Evolutionary conservation across 768 basidiomycete genomes (phyloP), one percentile per base, ranked within the genome.

Genomic region (Leccinum obscurum): DNA sequence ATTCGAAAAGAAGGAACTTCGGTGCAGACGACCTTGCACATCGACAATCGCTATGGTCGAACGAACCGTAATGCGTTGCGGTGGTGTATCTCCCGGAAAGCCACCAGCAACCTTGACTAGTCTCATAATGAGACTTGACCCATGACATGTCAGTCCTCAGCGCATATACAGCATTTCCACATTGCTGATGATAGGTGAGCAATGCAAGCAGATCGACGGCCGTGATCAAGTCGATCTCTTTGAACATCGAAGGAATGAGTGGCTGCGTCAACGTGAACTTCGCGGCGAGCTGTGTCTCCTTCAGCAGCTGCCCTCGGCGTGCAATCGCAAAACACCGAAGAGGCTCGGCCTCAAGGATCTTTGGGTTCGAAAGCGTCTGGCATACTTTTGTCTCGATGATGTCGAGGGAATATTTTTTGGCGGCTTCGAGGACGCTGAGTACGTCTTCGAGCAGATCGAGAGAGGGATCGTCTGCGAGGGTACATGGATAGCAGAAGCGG

Each of bases 401-500:
- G 20, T 22, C 20, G 10, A 46, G 44, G 44, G 44, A 46, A 22
- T 46, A 46, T 46, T 46, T 46, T 46, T 46, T 46, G 44, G 44
- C 44, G 3, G 44, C 44, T 46, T 46, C 44, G 44, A 46, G 44
- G 44, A 46, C 20, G 20, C 6, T 46, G 44, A 46, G 17, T 10
- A 46, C 44, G 44, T 46, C 44, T 22, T 46, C 44, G 44, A 46
- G 20, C 8, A 46, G 0, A 9, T 20, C 9, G 9, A 20, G 44
- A 4, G n/a, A 13, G 4, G 46, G 46, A 15, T 48, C 46, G 6
- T 48, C 46, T 7, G 46, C 46, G 10, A 48, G n/a, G 26, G 49
- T 50, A 6, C 49, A 50, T 8, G 49, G 49, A 24, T 70, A 72
- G 34, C 68, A 73, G 44, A 72, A 66, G 20, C 68, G 60, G 28